Conservation (phyloP, 2,329 filamentous ascomycete genomes). For the Didymella lethalis region DNA sequence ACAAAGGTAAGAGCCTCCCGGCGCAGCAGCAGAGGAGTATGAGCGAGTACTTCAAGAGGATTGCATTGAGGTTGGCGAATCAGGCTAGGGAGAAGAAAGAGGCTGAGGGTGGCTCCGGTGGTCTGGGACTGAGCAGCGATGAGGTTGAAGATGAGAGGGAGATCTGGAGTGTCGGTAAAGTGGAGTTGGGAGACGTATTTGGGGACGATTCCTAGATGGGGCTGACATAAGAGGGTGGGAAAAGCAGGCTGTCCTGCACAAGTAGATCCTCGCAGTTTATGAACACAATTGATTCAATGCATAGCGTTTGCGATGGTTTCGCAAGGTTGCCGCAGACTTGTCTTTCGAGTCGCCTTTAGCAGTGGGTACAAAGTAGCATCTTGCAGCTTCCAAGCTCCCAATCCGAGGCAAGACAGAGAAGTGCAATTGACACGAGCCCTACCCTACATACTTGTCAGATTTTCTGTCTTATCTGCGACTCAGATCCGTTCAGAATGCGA, state of each 20-base stretch:
- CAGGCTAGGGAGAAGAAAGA: constrained; percentile 90
- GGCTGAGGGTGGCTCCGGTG: constrained; percentile 87
- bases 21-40: constrained; percentile 84
- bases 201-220: constrained; percentile 28
- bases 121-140: constrained; percentile 85
- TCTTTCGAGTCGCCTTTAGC: not conserved
- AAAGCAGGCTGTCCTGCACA: constrained; percentile 18
- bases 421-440: not conserved
- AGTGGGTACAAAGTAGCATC: not conserved
- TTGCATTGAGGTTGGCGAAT: constrained; percentile 81
- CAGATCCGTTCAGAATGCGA: not conserved
- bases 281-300: constrained; percentile 15
- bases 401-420: not conserved
- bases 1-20: constrained; percentile 69
- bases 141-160: constrained; percentile 94
- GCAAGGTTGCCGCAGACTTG: not conserved
- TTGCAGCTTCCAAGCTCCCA: not conserved
- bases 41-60: constrained; percentile 95
- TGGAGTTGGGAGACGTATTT: constrained; percentile 74
- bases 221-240: not conserved
- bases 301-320: constrained; percentile 8
- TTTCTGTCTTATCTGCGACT: not conserved
- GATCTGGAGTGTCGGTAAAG: constrained; percentile 92
- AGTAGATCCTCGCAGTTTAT: not conserved
- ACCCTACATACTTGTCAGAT: not conserved